A percentile compares a stretch with the other conserved stretches of the same genome.
Conservation (phyloP, 306 rosid genomes). For the Dalbergia cultrata region DNA sequence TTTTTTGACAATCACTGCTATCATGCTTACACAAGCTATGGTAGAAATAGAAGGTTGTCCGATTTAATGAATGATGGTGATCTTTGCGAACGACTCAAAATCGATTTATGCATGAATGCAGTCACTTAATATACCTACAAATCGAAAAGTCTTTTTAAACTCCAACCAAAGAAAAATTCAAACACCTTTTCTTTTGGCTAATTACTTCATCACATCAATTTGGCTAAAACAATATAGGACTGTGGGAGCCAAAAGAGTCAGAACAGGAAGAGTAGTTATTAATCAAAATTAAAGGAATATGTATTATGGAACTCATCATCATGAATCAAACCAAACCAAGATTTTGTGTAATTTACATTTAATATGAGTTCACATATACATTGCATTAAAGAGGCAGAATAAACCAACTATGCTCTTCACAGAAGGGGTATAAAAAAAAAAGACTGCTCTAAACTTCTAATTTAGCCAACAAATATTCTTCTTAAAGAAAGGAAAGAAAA, state of each 20-base stretch:
- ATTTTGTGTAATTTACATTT: slow-evolving; percentile 20
- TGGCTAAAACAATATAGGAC: not conserved
- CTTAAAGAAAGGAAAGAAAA: not conserved
- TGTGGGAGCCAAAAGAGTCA: not conserved
- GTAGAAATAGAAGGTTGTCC: too few relatives aligned
- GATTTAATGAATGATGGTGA: not conserved
- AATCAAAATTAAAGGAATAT: not conserved
- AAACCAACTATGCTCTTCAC: not conserved
- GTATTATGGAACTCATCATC: not conserved
- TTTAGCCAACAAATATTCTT: slow-evolving; percentile 13
- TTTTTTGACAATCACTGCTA: too few relatives aligned
- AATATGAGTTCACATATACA: slow-evolving; percentile 32
- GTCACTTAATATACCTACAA: slow-evolving; percentile 11
- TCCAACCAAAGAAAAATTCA: too few relatives aligned
- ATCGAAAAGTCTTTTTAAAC: too few relatives aligned
- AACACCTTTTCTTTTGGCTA: too few relatives aligned
- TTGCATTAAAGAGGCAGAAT: slow-evolving; percentile 22
- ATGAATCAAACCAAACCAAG: not conserved
- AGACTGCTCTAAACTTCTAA: slow-evolving; percentile 12
- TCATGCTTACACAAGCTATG: too few relatives aligned
- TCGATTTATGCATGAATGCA: not conserved
- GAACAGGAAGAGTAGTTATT: not conserved
- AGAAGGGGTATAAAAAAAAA: not conserved
- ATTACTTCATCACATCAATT: not conserved
- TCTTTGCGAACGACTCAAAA: too few relatives aligned